Evolutionary conservation across 768 basidiomycete species (phyloP), one percentile per base, ranked within the genome.

Genomic region (Termitomyces bulborhizus): DNA sequence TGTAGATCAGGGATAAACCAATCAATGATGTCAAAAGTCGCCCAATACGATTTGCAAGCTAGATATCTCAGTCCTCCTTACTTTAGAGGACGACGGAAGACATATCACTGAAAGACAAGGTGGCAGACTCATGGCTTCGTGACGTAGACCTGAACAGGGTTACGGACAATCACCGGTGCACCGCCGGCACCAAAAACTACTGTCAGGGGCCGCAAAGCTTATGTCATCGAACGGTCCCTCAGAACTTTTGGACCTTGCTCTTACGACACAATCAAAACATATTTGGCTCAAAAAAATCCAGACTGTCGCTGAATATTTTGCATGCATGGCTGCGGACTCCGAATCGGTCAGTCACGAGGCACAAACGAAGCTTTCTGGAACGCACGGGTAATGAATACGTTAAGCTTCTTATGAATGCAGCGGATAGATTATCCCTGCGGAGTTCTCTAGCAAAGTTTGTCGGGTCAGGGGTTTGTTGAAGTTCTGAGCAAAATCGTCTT

Each of bases 321-420:
- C 24, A 27, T 39, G 48, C 24, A 49, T 36, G 34, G 29, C 36
- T 40, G 16, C 36, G 49, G 49, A 37, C 37, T 50, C 49, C 26
- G 49, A 50, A 50, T 50, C 37, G 37, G 49, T 26, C 49, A 50
- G 37, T 50, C 49, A 50, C 48, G 48, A 37, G 48, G 37, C 15
- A 48, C 18, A 12, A 15, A 7, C 21, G 46, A 49, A 49, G 36
- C 24, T 37, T 15, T 37, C 26, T 49, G 24, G 15, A 21, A 49
- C 7, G 18, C 18, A 21, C 21, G 11, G 5, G 2, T 3, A 8
- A 13, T 36, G 34, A 36, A 21, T 34, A 18, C 11, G 2, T 21
- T 24, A 29, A 31, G 12, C 27, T 16, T 37, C 47, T 21, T 13
- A 50, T 39, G 37, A 50, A 39, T 37, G 37, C 24, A n/a, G 26